A percentile compares a stretch with the other conserved stretches of the same genome.
phyloP scores from a whole-genome alignment of 2,329 filamentous ascomycete genomes.

The Pseudocercospora ulei region DNA sequence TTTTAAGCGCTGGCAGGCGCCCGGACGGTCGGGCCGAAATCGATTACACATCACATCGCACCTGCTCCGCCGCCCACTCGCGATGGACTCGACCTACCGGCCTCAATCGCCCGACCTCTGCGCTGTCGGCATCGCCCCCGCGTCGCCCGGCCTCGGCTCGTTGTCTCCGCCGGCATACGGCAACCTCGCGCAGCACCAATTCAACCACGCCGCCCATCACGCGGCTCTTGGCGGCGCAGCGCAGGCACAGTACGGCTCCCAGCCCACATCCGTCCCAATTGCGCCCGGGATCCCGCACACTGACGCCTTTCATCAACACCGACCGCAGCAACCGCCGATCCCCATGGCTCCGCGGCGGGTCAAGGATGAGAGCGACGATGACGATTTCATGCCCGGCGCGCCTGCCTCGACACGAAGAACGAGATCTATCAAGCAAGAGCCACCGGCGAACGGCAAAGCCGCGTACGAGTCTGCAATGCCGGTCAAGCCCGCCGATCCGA shows the following conservation, averaged over 20 bases:
- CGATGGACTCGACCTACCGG: conserved; percentile 21
- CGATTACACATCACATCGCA: not conserved
- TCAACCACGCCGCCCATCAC: conserved; percentile 18
- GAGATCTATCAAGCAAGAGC: conserved; percentile 21
- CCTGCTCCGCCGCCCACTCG: not conserved
- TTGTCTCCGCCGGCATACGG: conserved; percentile 4
- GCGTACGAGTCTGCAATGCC: conserved; percentile 13
- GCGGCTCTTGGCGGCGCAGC: conserved; percentile 10
- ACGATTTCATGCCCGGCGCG: conserved; percentile 31
- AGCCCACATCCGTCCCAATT: conserved; percentile 23
- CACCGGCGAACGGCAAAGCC: conserved; percentile 12
- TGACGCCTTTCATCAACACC: conserved; percentile 17
- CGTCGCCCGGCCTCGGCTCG: conserved; percentile 13
- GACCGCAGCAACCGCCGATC: conserved; percentile 16
- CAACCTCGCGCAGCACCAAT: conserved; percentile 17
- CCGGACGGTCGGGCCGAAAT: conserved; percentile 1
- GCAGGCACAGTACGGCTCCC: conserved; percentile 15
- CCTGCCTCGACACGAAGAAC: conserved; percentile 19
- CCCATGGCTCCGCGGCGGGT: conserved; percentile 23
- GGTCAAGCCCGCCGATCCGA: conserved; percentile 19
- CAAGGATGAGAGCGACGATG: conserved; percentile 25
- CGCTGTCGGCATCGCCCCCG: conserved; percentile 22
- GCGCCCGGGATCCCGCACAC: conserved; percentile 6
- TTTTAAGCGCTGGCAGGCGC: conserved; percentile 4
- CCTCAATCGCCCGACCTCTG: conserved; percentile 24